Evolutionary conservation across 139 green algal species (phyloP).

Genomic region (Chlamydomonas incerta): DNA sequence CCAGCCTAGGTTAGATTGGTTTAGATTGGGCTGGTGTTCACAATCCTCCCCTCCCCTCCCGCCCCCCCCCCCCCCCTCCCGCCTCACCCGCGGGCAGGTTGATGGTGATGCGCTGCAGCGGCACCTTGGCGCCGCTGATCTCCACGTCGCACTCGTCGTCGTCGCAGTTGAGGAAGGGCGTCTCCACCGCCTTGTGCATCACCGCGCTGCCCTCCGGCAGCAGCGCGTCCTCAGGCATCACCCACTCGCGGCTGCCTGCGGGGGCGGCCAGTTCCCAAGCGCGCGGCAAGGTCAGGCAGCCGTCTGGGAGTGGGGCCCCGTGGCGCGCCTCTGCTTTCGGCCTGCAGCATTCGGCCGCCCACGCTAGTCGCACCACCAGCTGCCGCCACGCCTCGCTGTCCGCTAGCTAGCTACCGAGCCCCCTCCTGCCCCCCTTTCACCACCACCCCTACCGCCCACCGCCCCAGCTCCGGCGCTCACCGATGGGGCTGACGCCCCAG

Average conservation of each 20-base stretch:
- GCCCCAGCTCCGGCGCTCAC: slow-evolving; percentile 52
- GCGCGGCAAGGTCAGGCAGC: too few relatives aligned
- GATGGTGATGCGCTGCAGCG: slow-evolving; percentile 81
- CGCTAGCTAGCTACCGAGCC: too few relatives aligned
- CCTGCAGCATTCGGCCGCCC: too few relatives aligned
- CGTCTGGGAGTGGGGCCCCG: background rate
- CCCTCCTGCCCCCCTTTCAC: too few relatives aligned
- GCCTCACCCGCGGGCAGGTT: slow-evolving; percentile 63
- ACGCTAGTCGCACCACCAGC: too few relatives aligned
- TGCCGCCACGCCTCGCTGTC: too few relatives aligned
- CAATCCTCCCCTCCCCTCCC: background rate
- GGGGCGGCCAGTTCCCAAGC: too few relatives aligned
- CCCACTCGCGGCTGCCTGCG: slow-evolving; percentile 63
- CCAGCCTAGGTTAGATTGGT: too few relatives aligned
- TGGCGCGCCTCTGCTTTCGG: too few relatives aligned
- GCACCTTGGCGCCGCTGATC: slow-evolving; percentile 66
- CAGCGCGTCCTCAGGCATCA: slow-evolving; percentile 54
- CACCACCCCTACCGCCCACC: background rate
- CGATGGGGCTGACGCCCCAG: slow-evolving; percentile 80
- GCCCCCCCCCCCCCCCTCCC: background rate
- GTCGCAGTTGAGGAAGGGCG: slow-evolving; percentile 63
- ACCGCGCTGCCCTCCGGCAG: slow-evolving; percentile 50
- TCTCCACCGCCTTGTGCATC: slow-evolving; percentile 68
- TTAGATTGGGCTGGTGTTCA: too few relatives aligned
- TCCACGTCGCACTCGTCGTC: slow-evolving; percentile 65